Percentiles rank a stretch among this genome's conserved stretches.
These are phyloP conservation scores for Niveomyces coronatus DNA, from an alignment of 2,329 filamentous ascomycete genomes.

Conservation along the genomic window DNA sequence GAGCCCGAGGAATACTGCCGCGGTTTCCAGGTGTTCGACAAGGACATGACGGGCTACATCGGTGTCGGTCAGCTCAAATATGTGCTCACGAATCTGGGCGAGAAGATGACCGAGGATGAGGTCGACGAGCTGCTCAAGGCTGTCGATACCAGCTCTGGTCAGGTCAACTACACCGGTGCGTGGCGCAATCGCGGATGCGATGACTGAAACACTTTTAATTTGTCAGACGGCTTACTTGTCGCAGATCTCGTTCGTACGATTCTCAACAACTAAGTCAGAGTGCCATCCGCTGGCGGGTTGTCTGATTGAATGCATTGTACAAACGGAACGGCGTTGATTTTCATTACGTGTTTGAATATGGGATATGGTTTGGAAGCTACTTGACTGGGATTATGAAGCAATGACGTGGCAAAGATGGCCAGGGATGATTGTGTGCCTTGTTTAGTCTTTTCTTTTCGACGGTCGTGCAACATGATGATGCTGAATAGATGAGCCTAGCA, in stretches of 20 bases:
- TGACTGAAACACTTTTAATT: too few relatives aligned
- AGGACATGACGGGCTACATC: conserved; percentile 97
- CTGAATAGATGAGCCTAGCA: too few relatives aligned
- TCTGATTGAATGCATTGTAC: conserved; percentile 8
- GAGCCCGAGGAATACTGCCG: conserved; percentile 98
- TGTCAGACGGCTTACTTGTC: neutral
- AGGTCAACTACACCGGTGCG: conserved; percentile 95
- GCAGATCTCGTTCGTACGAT: conserved; percentile 77
- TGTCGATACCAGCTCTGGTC: conserved; percentile 87
- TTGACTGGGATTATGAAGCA: conserved; percentile 11
- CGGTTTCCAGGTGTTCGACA: conserved; percentile 98
- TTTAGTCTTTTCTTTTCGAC: neutral
- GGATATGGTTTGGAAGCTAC: conserved; percentile 10
- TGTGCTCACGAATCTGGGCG: conserved; percentile 92
- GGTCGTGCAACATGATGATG: neutral
- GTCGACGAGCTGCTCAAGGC: conserved; percentile 98
- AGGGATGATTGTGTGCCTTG: conserved; percentile 7
- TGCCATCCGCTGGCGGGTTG: neutral
- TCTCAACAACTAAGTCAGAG: conserved; percentile 58
- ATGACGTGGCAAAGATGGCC: conserved; percentile 6
- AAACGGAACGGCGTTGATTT: conserved; percentile 12
- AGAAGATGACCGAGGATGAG: conserved; percentile 99
- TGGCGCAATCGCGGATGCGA: conserved; percentile 10
- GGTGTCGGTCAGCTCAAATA: conserved; percentile 97
- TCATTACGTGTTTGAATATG: conserved; percentile 21